A percentile compares a stretch with the other conserved stretches of the same genome.
These are phyloP conservation scores for Malus hybrid DNA, from an alignment of 331 rosid species.

Conservation along the genomic window DNA sequence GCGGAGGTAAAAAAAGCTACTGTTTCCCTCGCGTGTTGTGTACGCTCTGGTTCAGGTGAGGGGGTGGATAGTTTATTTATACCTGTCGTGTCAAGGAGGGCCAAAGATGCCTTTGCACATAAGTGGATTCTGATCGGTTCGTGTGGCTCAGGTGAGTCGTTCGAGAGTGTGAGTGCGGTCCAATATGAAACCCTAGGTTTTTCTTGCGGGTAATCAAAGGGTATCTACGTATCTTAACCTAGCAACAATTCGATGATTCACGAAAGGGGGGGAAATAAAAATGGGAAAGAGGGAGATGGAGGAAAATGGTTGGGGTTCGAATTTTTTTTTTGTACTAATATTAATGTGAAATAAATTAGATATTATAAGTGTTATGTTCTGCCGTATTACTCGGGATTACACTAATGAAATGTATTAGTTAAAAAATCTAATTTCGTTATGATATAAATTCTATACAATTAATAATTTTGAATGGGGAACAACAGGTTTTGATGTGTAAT, in stretches of 20 bases:
- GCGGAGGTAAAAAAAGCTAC: constrained; percentile 14
- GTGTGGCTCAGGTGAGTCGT: constrained; percentile 6
- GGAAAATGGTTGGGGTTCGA: background rate
- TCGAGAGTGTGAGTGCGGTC: constrained; percentile 16
- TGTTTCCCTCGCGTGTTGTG: constrained; percentile 28
- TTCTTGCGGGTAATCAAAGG: constrained; percentile 16
- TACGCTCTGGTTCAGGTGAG: constrained; percentile 31
- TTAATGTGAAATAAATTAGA: background rate
- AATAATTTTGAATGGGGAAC: background rate
- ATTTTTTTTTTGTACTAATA: background rate
- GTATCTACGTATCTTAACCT: constrained; percentile 36
- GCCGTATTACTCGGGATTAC: background rate
- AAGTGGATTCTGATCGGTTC: constrained; percentile 34
- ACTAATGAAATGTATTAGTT: background rate
- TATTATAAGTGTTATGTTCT: background rate
- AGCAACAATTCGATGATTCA: constrained; percentile 1
- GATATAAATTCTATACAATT: background rate
- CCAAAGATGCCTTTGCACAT: constrained; percentile 64
- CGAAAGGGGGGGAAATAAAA: background rate
- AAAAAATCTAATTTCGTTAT: background rate
- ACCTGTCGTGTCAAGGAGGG: constrained; percentile 64
- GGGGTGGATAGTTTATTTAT: constrained; percentile 21
- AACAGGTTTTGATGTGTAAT: background rate
- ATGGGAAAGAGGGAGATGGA: background rate
- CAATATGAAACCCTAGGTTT: constrained; percentile 60